Conservation (phyloP, 2,329 filamentous ascomycete species). For the Scorias spongiosa region DNA sequence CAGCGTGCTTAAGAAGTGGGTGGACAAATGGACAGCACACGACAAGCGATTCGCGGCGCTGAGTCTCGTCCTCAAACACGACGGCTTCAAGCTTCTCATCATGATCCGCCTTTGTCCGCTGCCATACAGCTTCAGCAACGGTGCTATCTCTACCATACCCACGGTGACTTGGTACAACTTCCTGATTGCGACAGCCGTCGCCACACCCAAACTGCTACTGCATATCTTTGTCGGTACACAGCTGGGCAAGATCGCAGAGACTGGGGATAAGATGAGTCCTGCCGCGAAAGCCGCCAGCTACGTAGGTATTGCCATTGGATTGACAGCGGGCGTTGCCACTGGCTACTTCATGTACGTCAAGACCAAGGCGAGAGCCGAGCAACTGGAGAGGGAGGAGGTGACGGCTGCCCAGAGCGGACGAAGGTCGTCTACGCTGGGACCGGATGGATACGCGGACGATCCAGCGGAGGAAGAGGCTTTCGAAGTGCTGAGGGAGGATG, state of each 20-base stretch:
- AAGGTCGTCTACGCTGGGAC: slow-evolving; percentile 7
- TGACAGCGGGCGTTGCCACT: slow-evolving; percentile 55
- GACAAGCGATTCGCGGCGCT: slow-evolving; percentile 84
- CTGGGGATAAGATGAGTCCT: slow-evolving; percentile 66
- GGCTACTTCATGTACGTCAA: slow-evolving; percentile 73
- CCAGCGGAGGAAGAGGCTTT: slow-evolving; percentile 29
- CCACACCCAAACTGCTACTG: slow-evolving; percentile 75
- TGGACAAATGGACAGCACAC: slow-evolving; percentile 62
- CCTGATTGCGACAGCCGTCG: slow-evolving; percentile 64
- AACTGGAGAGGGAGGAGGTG: slow-evolving; percentile 32
- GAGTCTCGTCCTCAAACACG: slow-evolving; percentile 72
- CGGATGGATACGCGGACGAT: slow-evolving; percentile 25
- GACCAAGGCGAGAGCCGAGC: slow-evolving; percentile 33
- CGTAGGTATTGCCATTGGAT: slow-evolving; percentile 58
- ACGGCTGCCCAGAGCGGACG: slow-evolving; percentile 14
- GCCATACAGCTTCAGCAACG: slow-evolving; percentile 86
- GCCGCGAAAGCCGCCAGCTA: slow-evolving; percentile 73
- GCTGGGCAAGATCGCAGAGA: slow-evolving; percentile 68
- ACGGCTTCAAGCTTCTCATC: slow-evolving; percentile 74
- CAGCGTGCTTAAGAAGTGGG: slow-evolving; percentile 62
- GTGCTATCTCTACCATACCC: slow-evolving; percentile 84
- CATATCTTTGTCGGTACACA: slow-evolving; percentile 84
- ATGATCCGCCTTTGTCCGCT: slow-evolving; percentile 88
- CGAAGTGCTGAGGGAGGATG: slow-evolving; percentile 30
- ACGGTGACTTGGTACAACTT: slow-evolving; percentile 66